Evolutionary conservation across 257 asterid genomes (phyloP).

Genomic region (Solanum acaule): DNA sequence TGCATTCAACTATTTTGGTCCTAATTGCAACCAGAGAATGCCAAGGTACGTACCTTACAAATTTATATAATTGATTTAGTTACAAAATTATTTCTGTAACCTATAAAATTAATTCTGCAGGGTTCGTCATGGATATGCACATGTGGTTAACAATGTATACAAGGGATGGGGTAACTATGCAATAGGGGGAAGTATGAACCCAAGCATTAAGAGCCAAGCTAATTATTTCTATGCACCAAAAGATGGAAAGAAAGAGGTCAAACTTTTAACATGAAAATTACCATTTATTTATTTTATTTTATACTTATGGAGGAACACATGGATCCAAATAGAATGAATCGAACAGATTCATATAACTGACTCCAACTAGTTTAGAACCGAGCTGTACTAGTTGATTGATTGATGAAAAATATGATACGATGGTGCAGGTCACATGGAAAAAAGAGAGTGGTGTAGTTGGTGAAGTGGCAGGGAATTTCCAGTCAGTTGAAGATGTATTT

Average conservation of each 20-base stretch:
- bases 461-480: constrained; percentile 23
- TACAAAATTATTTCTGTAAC: background rate
- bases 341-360: too few relatives aligned
- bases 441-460: constrained; percentile 1
- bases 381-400: background rate
- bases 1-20: constrained; percentile 81
- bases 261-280: background rate
- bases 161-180: constrained; percentile 82
- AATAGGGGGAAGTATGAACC: constrained; percentile 86
- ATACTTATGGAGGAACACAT: background rate
- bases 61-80: background rate
- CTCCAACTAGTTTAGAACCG: background rate
- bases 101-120: constrained; percentile 9
- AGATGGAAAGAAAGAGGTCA: constrained; percentile 62
- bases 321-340: background rate
- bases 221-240: constrained; percentile 71
- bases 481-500: constrained; percentile 53
- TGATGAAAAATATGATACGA: background rate
- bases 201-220: constrained; percentile 75
- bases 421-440: constrained; percentile 56
- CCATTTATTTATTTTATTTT: too few relatives aligned
- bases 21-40: constrained; percentile 69
- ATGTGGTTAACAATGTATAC: constrained; percentile 74
- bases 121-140: constrained; percentile 82
- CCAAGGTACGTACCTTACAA: constrained; percentile 41